phyloP scores from a whole-genome alignment of 2,329 filamentous ascomycete genomes.

The Stagonosporopsis tanaceti region DNA sequence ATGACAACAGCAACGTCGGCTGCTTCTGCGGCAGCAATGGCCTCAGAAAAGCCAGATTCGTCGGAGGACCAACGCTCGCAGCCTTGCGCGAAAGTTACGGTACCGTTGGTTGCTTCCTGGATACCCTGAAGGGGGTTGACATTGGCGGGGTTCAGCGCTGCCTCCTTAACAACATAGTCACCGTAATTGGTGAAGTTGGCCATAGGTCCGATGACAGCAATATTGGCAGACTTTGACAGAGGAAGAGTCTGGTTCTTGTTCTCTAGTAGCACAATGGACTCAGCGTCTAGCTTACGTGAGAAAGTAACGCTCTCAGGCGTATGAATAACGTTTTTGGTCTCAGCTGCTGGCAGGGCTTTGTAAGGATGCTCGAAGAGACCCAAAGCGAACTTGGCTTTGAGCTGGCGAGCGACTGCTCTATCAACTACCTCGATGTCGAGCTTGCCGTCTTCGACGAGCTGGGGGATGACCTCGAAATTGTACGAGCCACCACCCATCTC shows the following conservation, averaged over 20 bases:
- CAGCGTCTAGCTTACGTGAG: conserved; percentile 70
- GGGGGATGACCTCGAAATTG: conserved; percentile 71
- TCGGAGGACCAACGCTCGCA: conserved; percentile 77
- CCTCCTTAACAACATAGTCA: conserved; percentile 74
- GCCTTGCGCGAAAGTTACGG: conserved; percentile 72
- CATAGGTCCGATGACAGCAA: conserved; percentile 80
- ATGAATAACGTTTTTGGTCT: conserved; percentile 68
- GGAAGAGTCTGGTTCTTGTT: conserved; percentile 73
- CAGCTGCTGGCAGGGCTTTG: conserved; percentile 62
- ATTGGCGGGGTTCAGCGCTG: conserved; percentile 65
- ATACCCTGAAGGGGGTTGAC: conserved; percentile 76
- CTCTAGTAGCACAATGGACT: conserved; percentile 77
- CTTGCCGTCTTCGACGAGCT: conserved; percentile 68
- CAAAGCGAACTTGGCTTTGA: conserved; percentile 72
- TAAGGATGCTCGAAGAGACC: conserved; percentile 78
- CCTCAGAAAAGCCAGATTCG: conserved; percentile 71
- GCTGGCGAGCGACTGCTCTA: conserved; percentile 69
- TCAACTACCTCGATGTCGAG: conserved; percentile 68
- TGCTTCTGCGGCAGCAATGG: conserved; percentile 68
- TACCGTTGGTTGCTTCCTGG: conserved; percentile 63
- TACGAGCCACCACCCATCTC: conserved; percentile 81
- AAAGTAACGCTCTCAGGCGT: conserved; percentile 66
- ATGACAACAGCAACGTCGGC: conserved; percentile 77
- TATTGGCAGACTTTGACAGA: conserved; percentile 69
- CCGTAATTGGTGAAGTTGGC: conserved; percentile 67